Conservation (phyloP, 768 basidiomycete genomes). For the Kwoniella sp. region DNA sequence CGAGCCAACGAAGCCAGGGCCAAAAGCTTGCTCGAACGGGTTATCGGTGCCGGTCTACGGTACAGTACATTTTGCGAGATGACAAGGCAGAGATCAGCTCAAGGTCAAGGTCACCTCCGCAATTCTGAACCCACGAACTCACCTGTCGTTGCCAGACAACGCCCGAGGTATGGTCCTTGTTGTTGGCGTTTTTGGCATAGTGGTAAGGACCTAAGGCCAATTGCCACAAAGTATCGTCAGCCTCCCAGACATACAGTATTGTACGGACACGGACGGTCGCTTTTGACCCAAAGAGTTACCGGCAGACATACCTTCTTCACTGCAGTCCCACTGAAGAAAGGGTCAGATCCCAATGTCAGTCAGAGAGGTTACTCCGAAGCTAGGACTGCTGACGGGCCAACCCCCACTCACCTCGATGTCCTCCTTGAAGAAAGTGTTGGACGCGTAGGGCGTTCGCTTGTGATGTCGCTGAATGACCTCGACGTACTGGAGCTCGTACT, state of each 20-base stretch:
- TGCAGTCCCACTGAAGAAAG: constrained; percentile 31
- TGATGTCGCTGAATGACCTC: constrained; percentile 48
- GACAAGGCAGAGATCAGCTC: not conserved
- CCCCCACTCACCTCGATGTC: constrained; percentile 31
- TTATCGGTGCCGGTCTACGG: constrained; percentile 24
- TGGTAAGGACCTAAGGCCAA: constrained; percentile 24
- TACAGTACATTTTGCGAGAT: not conserved
- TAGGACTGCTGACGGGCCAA: too few relatives aligned
- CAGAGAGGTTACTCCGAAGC: not conserved
- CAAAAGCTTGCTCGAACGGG: constrained; percentile 30
- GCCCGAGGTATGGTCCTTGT: constrained; percentile 15
- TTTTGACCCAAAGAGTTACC: not conserved
- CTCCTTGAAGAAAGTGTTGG: constrained; percentile 46
- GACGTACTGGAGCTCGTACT: constrained; percentile 40
- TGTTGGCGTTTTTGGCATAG: constrained; percentile 16
- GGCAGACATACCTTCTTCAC: constrained; percentile 7
- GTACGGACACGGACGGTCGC: too few relatives aligned
- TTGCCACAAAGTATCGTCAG: not conserved
- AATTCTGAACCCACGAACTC: not conserved
- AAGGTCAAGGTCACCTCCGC: not conserved
- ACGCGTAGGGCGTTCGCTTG: constrained; percentile 42
- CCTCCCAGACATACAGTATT: not conserved
- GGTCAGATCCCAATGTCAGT: too few relatives aligned
- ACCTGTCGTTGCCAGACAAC: constrained; percentile 37
- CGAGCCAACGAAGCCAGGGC: constrained; percentile 32